Evolutionary conservation across 1,284 basidiomycete species (phyloP).

Genomic region (Cryptococcus sp.): DNA sequence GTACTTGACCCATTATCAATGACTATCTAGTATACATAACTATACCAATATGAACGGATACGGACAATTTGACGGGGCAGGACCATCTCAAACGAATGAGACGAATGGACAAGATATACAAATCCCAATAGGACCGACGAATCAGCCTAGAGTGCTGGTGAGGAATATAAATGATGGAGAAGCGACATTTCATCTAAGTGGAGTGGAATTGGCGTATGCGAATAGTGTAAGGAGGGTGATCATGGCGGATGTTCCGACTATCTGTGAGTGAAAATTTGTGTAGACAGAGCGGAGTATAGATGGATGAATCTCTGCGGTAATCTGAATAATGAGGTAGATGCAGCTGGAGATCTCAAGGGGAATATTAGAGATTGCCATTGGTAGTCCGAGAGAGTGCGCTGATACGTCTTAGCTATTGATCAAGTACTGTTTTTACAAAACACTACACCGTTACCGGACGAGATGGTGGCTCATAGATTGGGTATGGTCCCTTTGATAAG

Average conservation of each 20-base stretch:
- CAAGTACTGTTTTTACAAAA: conserved; percentile 91
- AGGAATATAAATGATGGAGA: conserved; percentile 62
- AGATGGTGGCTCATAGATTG: conserved; percentile 93
- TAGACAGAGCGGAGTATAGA: too few species aligned
- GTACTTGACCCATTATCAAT: too few species aligned
- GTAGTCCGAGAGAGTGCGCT: too few species aligned
- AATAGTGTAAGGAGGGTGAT: conserved; percentile 83
- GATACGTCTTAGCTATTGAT: conserved; percentile 66
- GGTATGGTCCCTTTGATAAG: conserved; percentile 91
- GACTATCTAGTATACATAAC: too few species aligned
- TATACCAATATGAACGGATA: conserved; percentile 19
- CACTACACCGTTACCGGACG: conserved; percentile 90
- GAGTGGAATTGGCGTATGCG: conserved; percentile 89
- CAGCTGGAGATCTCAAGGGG: too few species aligned
- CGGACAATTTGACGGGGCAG: conserved; percentile 14
- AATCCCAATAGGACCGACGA: conserved; percentile 35
- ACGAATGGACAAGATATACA: not conserved
- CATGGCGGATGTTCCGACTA: conserved; percentile 91
- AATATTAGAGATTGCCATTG: too few species aligned
- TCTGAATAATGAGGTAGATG: too few species aligned
- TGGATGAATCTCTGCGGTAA: too few species aligned
- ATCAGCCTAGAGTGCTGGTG: conserved; percentile 36
- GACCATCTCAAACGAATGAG: conserved; percentile 1
- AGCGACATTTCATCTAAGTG: conserved; percentile 83
- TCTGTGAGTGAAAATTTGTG: conserved; percentile 77